Percentiles rank a stretch among this genome's conserved stretches.
Conservation (phyloP, 805 yeast species). For the Dipodascopsis tothii region DNA sequence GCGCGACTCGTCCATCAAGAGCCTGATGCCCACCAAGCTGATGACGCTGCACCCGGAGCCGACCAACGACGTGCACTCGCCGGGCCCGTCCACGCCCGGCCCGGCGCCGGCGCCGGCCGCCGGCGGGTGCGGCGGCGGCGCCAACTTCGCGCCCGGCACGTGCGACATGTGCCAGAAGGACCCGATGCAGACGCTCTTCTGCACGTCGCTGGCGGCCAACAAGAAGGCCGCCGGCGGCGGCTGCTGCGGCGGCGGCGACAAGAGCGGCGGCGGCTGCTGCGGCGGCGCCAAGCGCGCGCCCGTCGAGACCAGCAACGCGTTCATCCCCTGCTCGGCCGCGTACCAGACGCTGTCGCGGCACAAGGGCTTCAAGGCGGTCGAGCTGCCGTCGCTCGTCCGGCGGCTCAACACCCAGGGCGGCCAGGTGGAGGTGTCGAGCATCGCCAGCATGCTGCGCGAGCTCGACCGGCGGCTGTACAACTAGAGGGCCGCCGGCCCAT, state of each 20-base stretch:
- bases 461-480: slow-evolving; percentile 60
- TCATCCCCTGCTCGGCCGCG: slow-evolving; percentile 84
- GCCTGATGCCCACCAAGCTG: slow-evolving; percentile 33
- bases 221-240: slow-evolving; percentile 9
- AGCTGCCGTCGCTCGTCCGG: slow-evolving; percentile 65
- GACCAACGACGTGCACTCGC: slow-evolving; percentile 40
- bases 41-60: slow-evolving; percentile 64
- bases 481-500: slow-evolving; percentile 26
- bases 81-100: slow-evolving; percentile 1
- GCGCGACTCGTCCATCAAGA: slow-evolving; percentile 14
- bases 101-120: slow-evolving; percentile 5
- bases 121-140: slow-evolving; percentile 3
- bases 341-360: slow-evolving; percentile 80
- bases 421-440: slow-evolving; percentile 87
- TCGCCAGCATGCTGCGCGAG: slow-evolving; percentile 75
- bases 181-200: slow-evolving; percentile 81
- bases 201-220: slow-evolving; percentile 66
- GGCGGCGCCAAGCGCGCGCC: slow-evolving; percentile 21
- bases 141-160: slow-evolving; percentile 58
- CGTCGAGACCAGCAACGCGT: slow-evolving; percentile 32
- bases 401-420: slow-evolving; percentile 73
- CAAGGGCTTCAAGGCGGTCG: slow-evolving; percentile 64
- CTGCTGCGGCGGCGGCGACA: slow-evolving; percentile 16
- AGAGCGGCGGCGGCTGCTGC: slow-evolving; percentile 28
- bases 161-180: slow-evolving; percentile 76